A percentile compares a stretch with the other conserved stretches of the same genome.
phyloP scores from a whole-genome alignment of 208 protist genomes.

The Balamuthia mandrillaris region DNA sequence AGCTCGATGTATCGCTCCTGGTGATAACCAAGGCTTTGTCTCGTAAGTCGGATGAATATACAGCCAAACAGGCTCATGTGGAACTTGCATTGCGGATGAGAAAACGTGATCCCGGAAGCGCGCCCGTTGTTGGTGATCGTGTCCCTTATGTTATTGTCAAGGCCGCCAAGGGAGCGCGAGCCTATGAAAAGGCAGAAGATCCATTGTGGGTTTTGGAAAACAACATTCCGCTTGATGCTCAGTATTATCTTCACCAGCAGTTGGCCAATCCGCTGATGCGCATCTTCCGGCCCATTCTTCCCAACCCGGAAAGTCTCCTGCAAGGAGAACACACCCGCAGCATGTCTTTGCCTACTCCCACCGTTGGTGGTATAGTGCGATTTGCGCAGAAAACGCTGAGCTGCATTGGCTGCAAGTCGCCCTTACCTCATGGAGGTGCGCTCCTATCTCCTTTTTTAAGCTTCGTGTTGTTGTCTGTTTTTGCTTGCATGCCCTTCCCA shows the following conservation, averaged over 20 bases:
- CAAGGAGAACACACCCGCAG: slow-evolving; percentile 95
- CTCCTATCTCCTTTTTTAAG: not conserved
- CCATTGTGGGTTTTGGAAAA: slow-evolving; percentile 97
- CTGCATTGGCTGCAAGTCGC: slow-evolving; percentile 91
- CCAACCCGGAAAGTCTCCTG: slow-evolving; percentile 80
- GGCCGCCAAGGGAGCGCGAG: slow-evolving; percentile 77
- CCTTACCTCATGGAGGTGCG: slow-evolving; percentile 35
- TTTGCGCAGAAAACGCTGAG: slow-evolving; percentile 91
- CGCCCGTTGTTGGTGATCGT: slow-evolving; percentile 87
- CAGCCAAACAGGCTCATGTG: slow-evolving; percentile 83
- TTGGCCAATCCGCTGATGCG: slow-evolving; percentile 82
- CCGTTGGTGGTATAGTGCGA: slow-evolving; percentile 92
- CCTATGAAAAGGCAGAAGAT: slow-evolving; percentile 99
- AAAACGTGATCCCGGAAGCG: slow-evolving; percentile 83
- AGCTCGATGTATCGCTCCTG: slow-evolving; percentile 90
- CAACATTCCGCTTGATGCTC: slow-evolving; percentile 86
- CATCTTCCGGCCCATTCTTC: slow-evolving; percentile 95
- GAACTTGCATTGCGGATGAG: slow-evolving; percentile 87
- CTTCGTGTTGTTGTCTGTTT: not conserved
- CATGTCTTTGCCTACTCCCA: slow-evolving; percentile 88
- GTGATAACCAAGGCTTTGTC: slow-evolving; percentile 92
- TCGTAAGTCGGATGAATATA: slow-evolving; percentile 93
- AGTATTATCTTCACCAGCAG: slow-evolving; percentile 94
- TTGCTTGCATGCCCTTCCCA: not conserved
- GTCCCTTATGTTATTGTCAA: slow-evolving; percentile 94